Evolutionary conservation across 805 yeast genomes (phyloP), one percentile per base, ranked within the genome.

Genomic region (Suhomyces vadensis): DNA sequence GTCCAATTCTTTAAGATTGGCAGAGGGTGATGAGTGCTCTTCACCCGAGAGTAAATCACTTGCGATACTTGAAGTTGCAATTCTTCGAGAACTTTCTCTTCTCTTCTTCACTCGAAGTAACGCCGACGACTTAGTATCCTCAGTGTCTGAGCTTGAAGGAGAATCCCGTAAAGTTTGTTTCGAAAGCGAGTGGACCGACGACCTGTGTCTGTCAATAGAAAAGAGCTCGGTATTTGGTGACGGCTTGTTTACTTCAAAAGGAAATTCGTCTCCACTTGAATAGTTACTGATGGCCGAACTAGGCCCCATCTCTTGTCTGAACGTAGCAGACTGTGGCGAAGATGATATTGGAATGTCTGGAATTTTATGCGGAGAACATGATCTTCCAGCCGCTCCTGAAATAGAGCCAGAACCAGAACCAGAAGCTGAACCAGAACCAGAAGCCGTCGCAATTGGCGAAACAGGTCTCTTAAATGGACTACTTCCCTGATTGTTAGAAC

Each of bases 61-160:
- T 10, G 38, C 17, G 5, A 31, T 27, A 25, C 42, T 36, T 2
- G 37, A 8, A 2, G 39, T 17, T 2, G 49, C 41, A 26, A 65
- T 43, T 20, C 70, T 59, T 41, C 77, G 65, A 6, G 81, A 65
- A 37, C 81, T 73, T 54, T 77, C 79, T 42, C 87, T 64, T 47
- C 87, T 69, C 46, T 73, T 75, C 31, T 74, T 75, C 1, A 81
- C 74, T 42, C 85, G 60, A 44, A 75, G 54, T 17, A 81, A 60
- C 0, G 85, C 84, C 2, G 77, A 67, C 38, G 64, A 63, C 56
- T 69, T 66, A 23, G 72, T 60, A 19, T 79, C 89, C 55, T 83
- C 92, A 8, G 76, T 81, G 54, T 85, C 91, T 0, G 91, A 83
- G 9, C 81, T 77, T 0, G 86, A 76, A 0, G 81, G 76, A 2